Evolutionary conservation across 257 asterid genomes (phyloP).

Genomic region (Nicotiana tabacum): DNA sequence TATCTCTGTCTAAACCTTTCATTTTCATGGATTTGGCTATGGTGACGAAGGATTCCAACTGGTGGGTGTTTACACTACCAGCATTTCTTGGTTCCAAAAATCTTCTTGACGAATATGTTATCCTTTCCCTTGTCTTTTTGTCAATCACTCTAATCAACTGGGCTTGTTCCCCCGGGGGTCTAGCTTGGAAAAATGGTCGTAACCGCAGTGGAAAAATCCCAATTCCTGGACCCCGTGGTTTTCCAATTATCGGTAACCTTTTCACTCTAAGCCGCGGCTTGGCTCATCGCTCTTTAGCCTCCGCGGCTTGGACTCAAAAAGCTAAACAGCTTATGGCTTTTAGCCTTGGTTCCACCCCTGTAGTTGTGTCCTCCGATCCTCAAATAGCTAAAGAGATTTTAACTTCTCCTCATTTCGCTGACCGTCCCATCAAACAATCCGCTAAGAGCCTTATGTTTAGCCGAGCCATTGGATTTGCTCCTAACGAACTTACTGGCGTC

Average conservation of each 20-base stretch:
- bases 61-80: conserved; percentile 40
- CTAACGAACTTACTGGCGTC: conserved; percentile 45
- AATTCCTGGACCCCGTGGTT: conserved; percentile 49
- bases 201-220: conserved; percentile 22
- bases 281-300: conserved; percentile 49
- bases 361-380: conserved; percentile 42
- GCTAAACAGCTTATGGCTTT: conserved; percentile 46
- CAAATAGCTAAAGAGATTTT: conserved; percentile 43
- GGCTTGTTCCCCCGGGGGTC: conserved; percentile 45
- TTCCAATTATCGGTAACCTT: conserved; percentile 54
- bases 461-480: conserved; percentile 69
- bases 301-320: conserved; percentile 31
- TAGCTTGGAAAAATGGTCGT: conserved; percentile 47
- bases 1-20: background rate
- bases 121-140: background rate
- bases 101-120: background rate
- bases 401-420: conserved; percentile 47
- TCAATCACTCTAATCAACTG: conserved; percentile 32
- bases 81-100: conserved; percentile 31
- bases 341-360: conserved; percentile 50
- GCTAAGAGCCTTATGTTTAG: conserved; percentile 55
- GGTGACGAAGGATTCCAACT: conserved; percentile 21
- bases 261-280: conserved; percentile 49
- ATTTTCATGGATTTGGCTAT: background rate
- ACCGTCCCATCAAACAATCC: conserved; percentile 53